A percentile compares a stretch with the other conserved stretches of the same genome.
Evolutionary conservation across 2,329 filamentous ascomycete genomes (phyloP).

Genomic region (Cordyceps militaris): DNA sequence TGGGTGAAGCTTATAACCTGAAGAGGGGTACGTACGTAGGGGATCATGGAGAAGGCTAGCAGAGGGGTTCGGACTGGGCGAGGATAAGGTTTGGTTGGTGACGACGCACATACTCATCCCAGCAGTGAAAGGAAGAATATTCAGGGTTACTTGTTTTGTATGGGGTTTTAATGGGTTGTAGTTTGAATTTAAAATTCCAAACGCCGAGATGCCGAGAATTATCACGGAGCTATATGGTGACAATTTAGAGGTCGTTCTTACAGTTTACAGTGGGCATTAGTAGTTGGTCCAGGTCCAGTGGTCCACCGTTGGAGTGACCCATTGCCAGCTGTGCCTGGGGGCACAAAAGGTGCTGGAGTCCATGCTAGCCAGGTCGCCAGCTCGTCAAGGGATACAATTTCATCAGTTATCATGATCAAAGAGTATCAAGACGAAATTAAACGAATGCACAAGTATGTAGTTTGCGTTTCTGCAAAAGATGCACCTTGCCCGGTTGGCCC

Average conservation of each 20-base stretch:
- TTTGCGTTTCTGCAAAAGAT: neutral
- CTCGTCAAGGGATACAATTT: too few relatives aligned
- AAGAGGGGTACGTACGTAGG: neutral
- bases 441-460: too few relatives aligned
- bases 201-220: neutral
- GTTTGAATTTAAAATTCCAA: neutral
- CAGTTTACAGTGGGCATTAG: too few relatives aligned
- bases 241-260: too few relatives aligned
- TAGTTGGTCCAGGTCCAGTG: neutral
- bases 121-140: neutral
- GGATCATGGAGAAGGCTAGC: neutral
- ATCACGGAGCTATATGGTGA: neutral
- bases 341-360: too few relatives aligned
- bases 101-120: neutral
- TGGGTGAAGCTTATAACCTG: neutral
- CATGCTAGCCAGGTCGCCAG: neutral
- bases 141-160: neutral
- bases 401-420: too few relatives aligned
- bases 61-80: neutral
- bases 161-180: neutral
- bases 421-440: too few relatives aligned
- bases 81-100: neutral
- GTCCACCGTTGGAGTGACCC: too few relatives aligned
- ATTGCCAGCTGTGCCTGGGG: too few relatives aligned
- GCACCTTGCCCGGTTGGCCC: too few relatives aligned